Evolutionary conservation across 2,329 filamentous ascomycete genomes (phyloP).

Genomic region (Simplicillium aogashimaense): DNA sequence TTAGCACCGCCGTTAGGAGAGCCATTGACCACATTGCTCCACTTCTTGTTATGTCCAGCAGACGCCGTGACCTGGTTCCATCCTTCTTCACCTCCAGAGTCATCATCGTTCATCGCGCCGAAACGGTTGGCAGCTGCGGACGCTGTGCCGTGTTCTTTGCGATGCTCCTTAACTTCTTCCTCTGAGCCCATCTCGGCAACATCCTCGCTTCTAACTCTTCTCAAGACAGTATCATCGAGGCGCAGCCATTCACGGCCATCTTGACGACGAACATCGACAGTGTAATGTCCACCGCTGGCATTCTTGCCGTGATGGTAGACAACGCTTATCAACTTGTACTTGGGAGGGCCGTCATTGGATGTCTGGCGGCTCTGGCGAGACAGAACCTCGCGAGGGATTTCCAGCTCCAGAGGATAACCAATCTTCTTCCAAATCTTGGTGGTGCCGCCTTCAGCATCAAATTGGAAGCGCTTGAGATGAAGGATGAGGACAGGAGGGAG

Average conservation of each 20-base stretch:
- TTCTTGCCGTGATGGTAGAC: constrained; percentile 98
- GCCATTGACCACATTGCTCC: constrained; percentile 61
- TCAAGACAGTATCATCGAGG: constrained; percentile 86
- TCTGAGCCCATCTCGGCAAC: constrained; percentile 79
- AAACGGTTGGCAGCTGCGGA: constrained; percentile 59
- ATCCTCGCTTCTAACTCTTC: constrained; percentile 75
- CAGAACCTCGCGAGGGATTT: constrained; percentile 85
- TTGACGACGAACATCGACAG: constrained; percentile 89
- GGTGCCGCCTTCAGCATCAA: constrained; percentile 77
- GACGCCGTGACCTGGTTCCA: constrained; percentile 72
- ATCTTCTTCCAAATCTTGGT: constrained; percentile 99
- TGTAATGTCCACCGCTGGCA: constrained; percentile 92
- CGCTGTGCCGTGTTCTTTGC: constrained; percentile 13
- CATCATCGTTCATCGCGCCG: constrained; percentile 57
- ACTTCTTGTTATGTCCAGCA: constrained; percentile 58
- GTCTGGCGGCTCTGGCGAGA: constrained; percentile 60
- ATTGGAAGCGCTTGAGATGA: constrained; percentile 95
- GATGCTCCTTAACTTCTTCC: constrained; percentile 49
- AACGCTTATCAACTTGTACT: constrained; percentile 78
- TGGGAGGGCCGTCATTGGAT: constrained; percentile 58
- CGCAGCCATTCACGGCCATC: constrained; percentile 95
- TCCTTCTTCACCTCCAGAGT: constrained; percentile 55
- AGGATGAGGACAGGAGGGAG: constrained; percentile 87
- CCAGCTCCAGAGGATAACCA: constrained; percentile 87
- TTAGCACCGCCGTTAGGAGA: constrained; percentile 43